Base-by-base conservation (phyloP, 495 filamentous ascomycete genomes). In the Hypoxylon lienhwacheense region DNA sequence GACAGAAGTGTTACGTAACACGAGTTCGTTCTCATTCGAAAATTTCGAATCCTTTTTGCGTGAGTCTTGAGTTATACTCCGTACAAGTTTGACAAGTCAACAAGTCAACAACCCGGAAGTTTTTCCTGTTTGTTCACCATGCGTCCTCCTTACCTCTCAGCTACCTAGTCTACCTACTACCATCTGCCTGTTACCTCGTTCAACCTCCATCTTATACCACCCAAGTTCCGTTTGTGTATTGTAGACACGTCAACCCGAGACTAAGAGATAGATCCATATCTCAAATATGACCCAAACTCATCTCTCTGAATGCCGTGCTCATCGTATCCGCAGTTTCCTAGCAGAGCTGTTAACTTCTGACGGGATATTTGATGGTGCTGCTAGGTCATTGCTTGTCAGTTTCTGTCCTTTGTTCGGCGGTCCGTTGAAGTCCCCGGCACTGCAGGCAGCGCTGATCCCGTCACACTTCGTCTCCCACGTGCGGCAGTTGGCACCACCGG, bases 381-480 rank as follows among this genome's bases (percentile, higher is more conserved):
- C 28, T n/a, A 56, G 53, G 3, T 55, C 57, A 28, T 53, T 39
- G n/a, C 42, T 41, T 7, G 33, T 20, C 15, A 83, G 61, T 25
- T 66, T 68, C 61, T 72, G 59, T 14, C 77, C 78, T 61, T 74
- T 70, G 63, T 81, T 72, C 7, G 82, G 81, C n/a, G 85, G 85
- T 0, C 85, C 85, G 32, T 67, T 68, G 50, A 73, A 84, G 14
- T 77, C 51, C 2, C 71, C 68, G 4, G 66, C 60, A 4, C 48
- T 65, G 66, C 85, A 86, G 1, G 67, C 66, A 5, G 71, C 53
- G 34, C 75, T 65, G 32, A 87, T 71, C 3, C 29, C 70, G 7
- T 75, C 62, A 67, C 87, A 90, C 60, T 83, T 84, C 2, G 63
- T 33, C 48, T 82, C 75, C 82, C 81, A 89, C 7, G 73, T 66